These are phyloP conservation scores for Candida nemodendra DNA, from an alignment of 805 yeast genomes.

Conservation along the genomic window DNA sequence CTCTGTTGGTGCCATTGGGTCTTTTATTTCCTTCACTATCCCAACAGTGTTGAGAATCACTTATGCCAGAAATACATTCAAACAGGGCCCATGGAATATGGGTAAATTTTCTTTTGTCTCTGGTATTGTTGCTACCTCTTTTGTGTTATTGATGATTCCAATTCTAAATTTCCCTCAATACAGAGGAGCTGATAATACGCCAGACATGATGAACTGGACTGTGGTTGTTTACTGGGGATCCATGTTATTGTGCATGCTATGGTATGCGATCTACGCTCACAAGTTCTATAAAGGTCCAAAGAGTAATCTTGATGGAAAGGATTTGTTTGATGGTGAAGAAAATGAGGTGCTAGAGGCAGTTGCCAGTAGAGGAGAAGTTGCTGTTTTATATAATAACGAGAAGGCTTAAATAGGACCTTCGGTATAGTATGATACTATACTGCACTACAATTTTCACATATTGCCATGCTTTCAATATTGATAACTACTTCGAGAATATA, in stretches of 20 bases:
- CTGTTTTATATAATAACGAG: constrained; percentile 5
- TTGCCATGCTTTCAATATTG: too few species aligned
- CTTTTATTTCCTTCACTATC: constrained; percentile 60
- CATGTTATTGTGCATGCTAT: constrained; percentile 44
- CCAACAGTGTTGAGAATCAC: constrained; percentile 61
- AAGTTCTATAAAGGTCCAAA: constrained; percentile 63
- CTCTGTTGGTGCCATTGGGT: constrained; percentile 69
- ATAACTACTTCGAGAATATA: too few species aligned
- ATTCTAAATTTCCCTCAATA: constrained; percentile 55
- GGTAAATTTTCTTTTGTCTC: constrained; percentile 49
- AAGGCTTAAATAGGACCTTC: too few species aligned
- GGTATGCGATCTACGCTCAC: constrained; percentile 52
- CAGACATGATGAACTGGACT: constrained; percentile 60
- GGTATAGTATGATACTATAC: too few species aligned
- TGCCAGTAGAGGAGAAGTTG: constrained; percentile 11
- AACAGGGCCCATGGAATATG: constrained; percentile 63
- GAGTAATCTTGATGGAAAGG: constrained; percentile 44
- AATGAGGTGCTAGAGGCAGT: constrained; percentile 21
- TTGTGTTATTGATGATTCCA: constrained; percentile 56
- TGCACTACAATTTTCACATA: too few species aligned
- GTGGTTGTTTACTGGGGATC: constrained; percentile 59
- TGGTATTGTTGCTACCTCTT: constrained; percentile 46
- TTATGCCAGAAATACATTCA: constrained; percentile 48
- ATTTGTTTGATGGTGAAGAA: constrained; percentile 30
- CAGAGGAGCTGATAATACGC: constrained; percentile 36